Percentiles rank a stretch among this genome's conserved stretches.
These are phyloP conservation scores for Trifolium subterraneum DNA, from an alignment of 306 rosid species.

Conservation along the genomic window DNA sequence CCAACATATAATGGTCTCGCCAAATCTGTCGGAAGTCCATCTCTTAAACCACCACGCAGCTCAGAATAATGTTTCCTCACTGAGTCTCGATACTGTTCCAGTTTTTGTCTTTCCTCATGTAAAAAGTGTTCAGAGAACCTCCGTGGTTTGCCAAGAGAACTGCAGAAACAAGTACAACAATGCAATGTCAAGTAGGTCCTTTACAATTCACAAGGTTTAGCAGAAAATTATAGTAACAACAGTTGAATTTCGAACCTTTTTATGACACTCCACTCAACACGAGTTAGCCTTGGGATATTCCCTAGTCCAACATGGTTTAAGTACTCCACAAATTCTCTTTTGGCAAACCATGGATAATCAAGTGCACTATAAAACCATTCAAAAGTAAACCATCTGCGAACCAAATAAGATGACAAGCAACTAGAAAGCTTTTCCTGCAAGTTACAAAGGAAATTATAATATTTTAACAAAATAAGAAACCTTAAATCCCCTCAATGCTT, in stretches of 20 bases:
- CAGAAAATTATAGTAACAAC: constrained; percentile 9
- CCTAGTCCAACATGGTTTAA: constrained; percentile 94
- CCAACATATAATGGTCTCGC: constrained; percentile 92
- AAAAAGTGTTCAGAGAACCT: constrained; percentile 89
- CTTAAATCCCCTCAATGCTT: constrained; percentile 31
- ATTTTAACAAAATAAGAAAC: neutral
- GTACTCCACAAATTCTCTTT: constrained; percentile 91
- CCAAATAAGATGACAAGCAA: constrained; percentile 71
- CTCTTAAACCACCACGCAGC: constrained; percentile 67
- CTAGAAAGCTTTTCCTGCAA: constrained; percentile 77
- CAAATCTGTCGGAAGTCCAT: constrained; percentile 96
- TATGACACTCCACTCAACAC: constrained; percentile 89
- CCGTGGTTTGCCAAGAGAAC: constrained; percentile 97
- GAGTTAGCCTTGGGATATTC: constrained; percentile 84
- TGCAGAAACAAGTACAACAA: constrained; percentile 53
- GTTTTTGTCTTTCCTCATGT: constrained; percentile 79
- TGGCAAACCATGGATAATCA: constrained; percentile 95
- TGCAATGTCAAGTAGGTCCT: constrained; percentile 33
- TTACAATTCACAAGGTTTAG: constrained; percentile 29
- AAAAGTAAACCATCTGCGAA: constrained; percentile 81
- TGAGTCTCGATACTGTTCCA: constrained; percentile 78
- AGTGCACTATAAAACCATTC: constrained; percentile 98
- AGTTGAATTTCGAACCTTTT: constrained; percentile 63
- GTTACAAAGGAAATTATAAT: constrained; percentile 24
- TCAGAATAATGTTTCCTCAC: constrained; percentile 85